Conservation (phyloP, 768 basidiomycete genomes). For the Crucibulum laeve region DNA sequence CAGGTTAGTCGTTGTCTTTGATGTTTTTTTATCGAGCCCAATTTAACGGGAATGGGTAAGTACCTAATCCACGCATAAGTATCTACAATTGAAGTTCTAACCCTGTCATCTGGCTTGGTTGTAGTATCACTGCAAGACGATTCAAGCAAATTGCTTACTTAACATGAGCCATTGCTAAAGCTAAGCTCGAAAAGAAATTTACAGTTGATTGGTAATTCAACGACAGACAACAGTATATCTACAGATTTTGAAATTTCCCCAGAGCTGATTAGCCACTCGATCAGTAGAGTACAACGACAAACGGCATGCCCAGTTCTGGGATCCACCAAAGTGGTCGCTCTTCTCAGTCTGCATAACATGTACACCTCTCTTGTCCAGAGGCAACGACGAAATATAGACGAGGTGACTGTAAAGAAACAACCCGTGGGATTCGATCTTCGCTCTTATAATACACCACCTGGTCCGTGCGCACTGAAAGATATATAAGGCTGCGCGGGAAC, state of each 20-base stretch:
- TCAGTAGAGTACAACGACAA: slow-evolving; percentile 39
- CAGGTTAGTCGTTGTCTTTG: no score
- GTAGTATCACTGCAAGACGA: no score
- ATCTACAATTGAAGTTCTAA: no score
- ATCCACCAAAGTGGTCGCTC: slow-evolving; percentile 24
- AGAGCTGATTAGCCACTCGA: slow-evolving; percentile 69
- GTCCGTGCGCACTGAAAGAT: slow-evolving; percentile 45
- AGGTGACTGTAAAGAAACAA: slow-evolving; percentile 12
- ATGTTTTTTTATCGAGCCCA: no score
- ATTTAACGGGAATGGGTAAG: no score
- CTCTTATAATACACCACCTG: slow-evolving; percentile 21
- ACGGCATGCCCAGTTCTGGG: slow-evolving; percentile 73
- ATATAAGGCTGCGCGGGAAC: slow-evolving; percentile 6
- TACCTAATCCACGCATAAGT: no score
- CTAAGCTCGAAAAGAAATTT: no score
- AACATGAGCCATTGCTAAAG: no score
- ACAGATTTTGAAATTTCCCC: slow-evolving; percentile 35
- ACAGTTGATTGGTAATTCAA: no score
- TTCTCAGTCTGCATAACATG: slow-evolving; percentile 38
- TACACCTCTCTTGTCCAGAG: slow-evolving; percentile 2
- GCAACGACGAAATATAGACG: neutral
- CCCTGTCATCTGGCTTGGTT: no score
- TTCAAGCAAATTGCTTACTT: no score
- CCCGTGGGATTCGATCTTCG: slow-evolving; percentile 10
- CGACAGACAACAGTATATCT: neutral